Evolutionary conservation across 1,139 yeast genomes (phyloP).

Genomic region (Geotrichum aggregatum): DNA sequence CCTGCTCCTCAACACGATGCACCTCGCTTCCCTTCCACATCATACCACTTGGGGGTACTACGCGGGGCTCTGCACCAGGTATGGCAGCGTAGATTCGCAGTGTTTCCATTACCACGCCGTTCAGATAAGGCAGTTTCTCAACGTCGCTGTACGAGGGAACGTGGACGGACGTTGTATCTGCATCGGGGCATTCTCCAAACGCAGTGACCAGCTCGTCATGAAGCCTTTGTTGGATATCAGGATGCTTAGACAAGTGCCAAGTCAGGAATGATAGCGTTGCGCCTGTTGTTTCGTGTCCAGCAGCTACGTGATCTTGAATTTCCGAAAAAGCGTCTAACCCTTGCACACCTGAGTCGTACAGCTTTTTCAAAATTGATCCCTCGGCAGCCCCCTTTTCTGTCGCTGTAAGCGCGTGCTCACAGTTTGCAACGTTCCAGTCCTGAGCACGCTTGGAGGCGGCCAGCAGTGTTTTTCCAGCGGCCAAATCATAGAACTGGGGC

Average conservation of each 20-base stretch:
- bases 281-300: slow-evolving; percentile 78
- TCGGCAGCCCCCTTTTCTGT: slow-evolving; percentile 12
- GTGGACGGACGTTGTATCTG: slow-evolving; percentile 13
- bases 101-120: slow-evolving; percentile 57
- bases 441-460: slow-evolving; percentile 44
- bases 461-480: slow-evolving; percentile 44
- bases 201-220: slow-evolving; percentile 42
- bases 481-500: slow-evolving; percentile 53
- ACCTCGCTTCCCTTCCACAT: slow-evolving; percentile 23
- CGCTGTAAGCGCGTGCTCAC: slow-evolving; percentile 31
- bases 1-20: neutral
- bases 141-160: slow-evolving; percentile 38
- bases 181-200: slow-evolving; percentile 24
- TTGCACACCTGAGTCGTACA: slow-evolving; percentile 31
- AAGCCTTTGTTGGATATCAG: slow-evolving; percentile 46
- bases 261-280: slow-evolving; percentile 57
- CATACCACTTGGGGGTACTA: slow-evolving; percentile 41
- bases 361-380: slow-evolving; percentile 43
- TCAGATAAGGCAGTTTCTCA: slow-evolving; percentile 52
- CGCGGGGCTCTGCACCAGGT: slow-evolving; percentile 71
- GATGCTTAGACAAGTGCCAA: slow-evolving; percentile 54
- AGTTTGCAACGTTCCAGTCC: slow-evolving; percentile 50
- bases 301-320: slow-evolving; percentile 51
- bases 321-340: slow-evolving; percentile 45
- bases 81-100: slow-evolving; percentile 64